Conservation (phyloP, 192 early-diverging fungal genomes). For the Umbelopsis sp. region DNA sequence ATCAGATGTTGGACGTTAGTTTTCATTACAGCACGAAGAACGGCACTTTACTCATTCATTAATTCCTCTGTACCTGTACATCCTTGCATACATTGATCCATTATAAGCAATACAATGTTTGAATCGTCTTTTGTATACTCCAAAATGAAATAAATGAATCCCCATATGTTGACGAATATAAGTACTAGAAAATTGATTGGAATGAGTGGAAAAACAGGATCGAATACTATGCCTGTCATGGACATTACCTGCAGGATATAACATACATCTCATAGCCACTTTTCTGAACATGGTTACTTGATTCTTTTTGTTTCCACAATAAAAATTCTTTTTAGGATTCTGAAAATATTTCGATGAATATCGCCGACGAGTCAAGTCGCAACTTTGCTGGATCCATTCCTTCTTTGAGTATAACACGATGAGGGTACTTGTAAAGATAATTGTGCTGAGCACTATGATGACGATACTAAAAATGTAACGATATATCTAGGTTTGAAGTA, state of each 20-base stretch:
- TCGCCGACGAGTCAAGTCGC: neutral
- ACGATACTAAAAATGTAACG: neutral
- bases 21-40: neutral
- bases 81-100: neutral
- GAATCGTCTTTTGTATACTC: neutral
- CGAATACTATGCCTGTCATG: neutral
- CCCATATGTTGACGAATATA: neutral
- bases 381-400: neutral
- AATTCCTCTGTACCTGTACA: neutral
- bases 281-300: neutral
- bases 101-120: neutral
- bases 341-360: neutral
- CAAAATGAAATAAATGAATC: neutral
- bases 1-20: neutral
- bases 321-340: neutral
- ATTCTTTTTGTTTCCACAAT: neutral
- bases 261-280: neutral
- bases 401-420: neutral
- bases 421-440: neutral
- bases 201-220: too few relatives aligned
- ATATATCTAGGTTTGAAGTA: neutral
- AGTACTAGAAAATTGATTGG: neutral
- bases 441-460: neutral
- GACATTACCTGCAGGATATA: conserved; percentile 1
- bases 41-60: too few relatives aligned